These are phyloP conservation scores for Sclerotinia minor DNA, from an alignment of 2,329 filamentous ascomycete species.

Conservation along the genomic window DNA sequence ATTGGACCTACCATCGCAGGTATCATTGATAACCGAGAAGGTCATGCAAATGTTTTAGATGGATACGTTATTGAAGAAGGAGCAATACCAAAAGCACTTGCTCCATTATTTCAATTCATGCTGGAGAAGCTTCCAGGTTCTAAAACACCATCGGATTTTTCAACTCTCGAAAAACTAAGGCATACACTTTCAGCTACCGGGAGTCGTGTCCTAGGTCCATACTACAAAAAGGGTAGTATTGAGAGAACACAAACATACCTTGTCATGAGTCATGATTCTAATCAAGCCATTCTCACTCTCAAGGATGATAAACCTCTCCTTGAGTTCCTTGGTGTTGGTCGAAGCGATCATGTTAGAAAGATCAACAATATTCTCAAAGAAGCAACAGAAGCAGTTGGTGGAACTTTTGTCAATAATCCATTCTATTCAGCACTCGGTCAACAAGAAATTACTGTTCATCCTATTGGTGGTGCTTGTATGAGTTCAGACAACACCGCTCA, in stretches of 20 bases:
- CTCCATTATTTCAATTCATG: conserved; percentile 56
- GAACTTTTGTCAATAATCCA: conserved; percentile 59
- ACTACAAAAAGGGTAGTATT: conserved; percentile 55
- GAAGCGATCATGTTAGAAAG: conserved; percentile 54
- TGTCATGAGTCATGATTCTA: conserved; percentile 46
- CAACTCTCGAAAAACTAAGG: conserved; percentile 47
- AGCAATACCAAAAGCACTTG: conserved; percentile 57
- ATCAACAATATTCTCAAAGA: conserved; percentile 54
- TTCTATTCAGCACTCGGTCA: conserved; percentile 57
- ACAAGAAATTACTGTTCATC: conserved; percentile 65
- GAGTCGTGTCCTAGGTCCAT: conserved; percentile 59
- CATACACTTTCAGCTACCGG: conserved; percentile 51
- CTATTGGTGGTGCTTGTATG: conserved; percentile 66
- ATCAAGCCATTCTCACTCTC: conserved; percentile 60
- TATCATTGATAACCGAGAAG: conserved; percentile 59
- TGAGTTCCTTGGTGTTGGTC: conserved; percentile 59
- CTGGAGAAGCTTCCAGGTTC: conserved; percentile 56
- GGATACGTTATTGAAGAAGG: conserved; percentile 67
- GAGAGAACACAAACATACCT: conserved; percentile 64
- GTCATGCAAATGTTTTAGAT: conserved; percentile 55
- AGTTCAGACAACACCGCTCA: conserved; percentile 56
- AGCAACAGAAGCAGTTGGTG: conserved; percentile 59
- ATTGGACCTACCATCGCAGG: conserved; percentile 64
- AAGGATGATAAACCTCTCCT: conserved; percentile 60
- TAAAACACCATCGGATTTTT: conserved; percentile 44